phyloP scores from a whole-genome alignment of 805 yeast species.

The Phaffomyces thermotolerans region DNA sequence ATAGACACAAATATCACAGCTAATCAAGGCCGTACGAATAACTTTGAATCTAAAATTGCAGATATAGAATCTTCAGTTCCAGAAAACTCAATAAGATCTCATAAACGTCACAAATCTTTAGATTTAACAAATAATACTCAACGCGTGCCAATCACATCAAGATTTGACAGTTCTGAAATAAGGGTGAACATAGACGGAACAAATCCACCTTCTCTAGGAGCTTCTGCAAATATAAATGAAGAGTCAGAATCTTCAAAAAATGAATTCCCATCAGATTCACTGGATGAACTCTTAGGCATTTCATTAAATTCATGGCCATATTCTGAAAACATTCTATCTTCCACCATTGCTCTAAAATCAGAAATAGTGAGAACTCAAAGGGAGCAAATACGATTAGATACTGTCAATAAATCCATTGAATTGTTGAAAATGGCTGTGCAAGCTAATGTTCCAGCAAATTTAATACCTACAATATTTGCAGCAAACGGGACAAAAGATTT shows the following conservation, averaged over 20 bases:
- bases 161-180: slow-evolving; percentile 1
- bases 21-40: too few species aligned
- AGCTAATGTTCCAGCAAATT: slow-evolving; percentile 29
- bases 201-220: neutral
- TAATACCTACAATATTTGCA: slow-evolving; percentile 31
- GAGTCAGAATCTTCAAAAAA: too few species aligned
- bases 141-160: neutral
- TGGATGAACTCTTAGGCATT: slow-evolving; percentile 5
- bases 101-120: slow-evolving; percentile 13
- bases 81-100: slow-evolving; percentile 2
- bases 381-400: slow-evolving; percentile 26
- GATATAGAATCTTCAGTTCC: too few species aligned
- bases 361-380: slow-evolving; percentile 37
- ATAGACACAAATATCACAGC: too few species aligned
- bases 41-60: too few species aligned
- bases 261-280: neutral
- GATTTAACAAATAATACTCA: slow-evolving; percentile 4
- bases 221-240: neutral
- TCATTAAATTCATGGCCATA: slow-evolving; percentile 28
- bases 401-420: slow-evolving; percentile 28
- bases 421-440: slow-evolving; percentile 29
- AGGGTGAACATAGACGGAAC: neutral
- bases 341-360: slow-evolving; percentile 28
- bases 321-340: slow-evolving; percentile 29
- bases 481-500: slow-evolving; percentile 5